These are phyloP conservation scores for Cordyceps sp. DNA, from an alignment of 2,329 filamentous ascomycete genomes.

Conservation along the genomic window DNA sequence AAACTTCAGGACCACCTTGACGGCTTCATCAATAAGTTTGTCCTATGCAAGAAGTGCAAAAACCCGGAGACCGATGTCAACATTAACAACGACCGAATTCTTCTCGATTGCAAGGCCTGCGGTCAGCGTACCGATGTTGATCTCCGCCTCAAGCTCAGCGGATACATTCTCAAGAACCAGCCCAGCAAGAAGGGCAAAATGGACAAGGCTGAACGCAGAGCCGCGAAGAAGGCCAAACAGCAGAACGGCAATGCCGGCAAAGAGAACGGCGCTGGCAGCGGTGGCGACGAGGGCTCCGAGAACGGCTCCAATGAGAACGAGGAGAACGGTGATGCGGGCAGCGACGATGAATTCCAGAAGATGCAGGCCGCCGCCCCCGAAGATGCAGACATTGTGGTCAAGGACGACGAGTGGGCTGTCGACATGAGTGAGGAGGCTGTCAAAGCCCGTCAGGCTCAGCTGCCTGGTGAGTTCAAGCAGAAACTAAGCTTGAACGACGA, in stretches of 20 bases:
- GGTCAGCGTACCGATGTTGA: slow-evolving; percentile 87
- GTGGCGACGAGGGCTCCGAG: slow-evolving; percentile 34
- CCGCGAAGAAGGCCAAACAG: slow-evolving; percentile 79
- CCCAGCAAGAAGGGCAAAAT: slow-evolving; percentile 81
- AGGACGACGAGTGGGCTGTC: slow-evolving; percentile 88
- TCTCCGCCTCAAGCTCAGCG: slow-evolving; percentile 84
- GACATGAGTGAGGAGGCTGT: slow-evolving; percentile 94
- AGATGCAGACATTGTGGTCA: slow-evolving; percentile 40
- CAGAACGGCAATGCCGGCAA: slow-evolving; percentile 45
- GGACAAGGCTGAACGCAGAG: slow-evolving; percentile 85
- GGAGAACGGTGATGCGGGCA: slow-evolving; percentile 50
- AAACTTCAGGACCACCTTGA: slow-evolving; percentile 98
- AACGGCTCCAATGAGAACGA: slow-evolving; percentile 32
- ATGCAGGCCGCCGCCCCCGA: slow-evolving; percentile 46
- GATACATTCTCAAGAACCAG: slow-evolving; percentile 93
- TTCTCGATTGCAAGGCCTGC: slow-evolving; percentile 97
- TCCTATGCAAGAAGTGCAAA: slow-evolving; percentile 99
- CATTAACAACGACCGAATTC: slow-evolving; percentile 84
- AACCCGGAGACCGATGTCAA: slow-evolving; percentile 95
- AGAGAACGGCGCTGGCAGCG: slow-evolving; percentile 44
- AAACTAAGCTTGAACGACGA: slow-evolving; percentile 72
- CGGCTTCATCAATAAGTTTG: slow-evolving; percentile 96
- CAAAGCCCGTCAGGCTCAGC: slow-evolving; percentile 80
- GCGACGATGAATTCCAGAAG: slow-evolving; percentile 83
- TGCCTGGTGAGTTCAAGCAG: slow-evolving; percentile 89